Evolutionary conservation across 2,329 filamentous ascomycete species (phyloP).

Genomic region (Fusarium duplospermum): DNA sequence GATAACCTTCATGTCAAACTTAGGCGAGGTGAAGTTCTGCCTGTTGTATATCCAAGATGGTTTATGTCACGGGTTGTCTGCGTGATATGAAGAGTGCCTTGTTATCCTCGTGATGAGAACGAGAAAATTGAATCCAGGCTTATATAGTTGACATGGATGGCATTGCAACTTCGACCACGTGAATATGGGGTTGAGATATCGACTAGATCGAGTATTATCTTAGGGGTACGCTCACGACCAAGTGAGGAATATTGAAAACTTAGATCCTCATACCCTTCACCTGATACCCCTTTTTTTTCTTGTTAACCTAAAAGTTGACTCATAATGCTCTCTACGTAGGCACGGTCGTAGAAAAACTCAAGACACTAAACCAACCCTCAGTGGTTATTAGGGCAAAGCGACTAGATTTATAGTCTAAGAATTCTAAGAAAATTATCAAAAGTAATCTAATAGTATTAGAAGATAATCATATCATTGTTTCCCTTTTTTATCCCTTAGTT

Average conservation of each 20-base stretch:
- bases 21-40: too few relatives aligned
- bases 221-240: not conserved
- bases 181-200: not conserved
- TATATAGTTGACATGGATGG: not conserved
- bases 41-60: too few relatives aligned
- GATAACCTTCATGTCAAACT: too few relatives aligned
- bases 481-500: too few relatives aligned
- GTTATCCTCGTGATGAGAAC: not conserved
- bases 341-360: too few relatives aligned
- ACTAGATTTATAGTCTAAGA: too few relatives aligned
- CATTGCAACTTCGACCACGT: not conserved
- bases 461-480: too few relatives aligned
- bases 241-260: not conserved
- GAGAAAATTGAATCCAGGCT: not conserved
- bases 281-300: not conserved
- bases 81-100: not conserved
- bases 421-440: too few relatives aligned
- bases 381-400: too few relatives aligned
- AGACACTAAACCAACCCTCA: too few relatives aligned
- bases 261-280: not conserved
- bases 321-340: not conserved
- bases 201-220: not conserved
- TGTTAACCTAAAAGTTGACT: not conserved
- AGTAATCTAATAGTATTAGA: too few relatives aligned
- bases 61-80: too few relatives aligned